Base-by-base conservation (phyloP, 2,329 filamentous ascomycete species). In the Emericellopsis cladophorae region DNA sequence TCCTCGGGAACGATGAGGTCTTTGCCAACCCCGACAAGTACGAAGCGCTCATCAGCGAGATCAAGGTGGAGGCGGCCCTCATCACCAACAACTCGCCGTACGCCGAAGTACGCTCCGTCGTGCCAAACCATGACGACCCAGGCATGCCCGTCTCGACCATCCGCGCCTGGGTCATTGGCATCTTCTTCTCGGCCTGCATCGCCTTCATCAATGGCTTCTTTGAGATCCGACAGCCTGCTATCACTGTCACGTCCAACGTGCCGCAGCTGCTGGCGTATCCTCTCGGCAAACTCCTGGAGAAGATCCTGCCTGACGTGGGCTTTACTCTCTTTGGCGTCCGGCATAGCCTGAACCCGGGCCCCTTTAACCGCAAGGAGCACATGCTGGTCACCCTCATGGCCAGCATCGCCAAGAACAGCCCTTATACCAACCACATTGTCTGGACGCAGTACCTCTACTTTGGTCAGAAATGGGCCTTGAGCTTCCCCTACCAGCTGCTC, bases 371-470 rank as follows among this genome's bases (percentile, higher is more conserved):
- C 49, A 79, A 79, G 56, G 74, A 79, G 53, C 74, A 79, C 51
- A 73, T 74, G 64, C 60, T 79, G 31, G 72, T 77, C 46, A 70
- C 70, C 44, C 72, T 76, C 54, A 75, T 76, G 70, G 74, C 79
- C 41, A 80, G 81, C 52, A 70, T 72, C 12, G 66, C 67, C 12
- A 70, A 65, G 54, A 66, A 65, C 44, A 61, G 62, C 4, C 70
- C 70, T 0, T 75, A 74, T 49, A 74, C 71, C 4, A 69, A 68
- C 54, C 63, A 70, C 49, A 72, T 74, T 43, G 68, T 74, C 45
- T 73, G 68, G 68, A 65, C 67, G 7, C 71, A 75, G 40, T 64
- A 60, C 41, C 54, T 74, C 32, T 76, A 68, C 50, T 76, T 73
- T 50, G 67, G 73, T 51, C 71, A 75, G 49, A 54, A 57, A 1